A percentile compares a stretch with the other conserved stretches of the same genome.
phyloP scores from a whole-genome alignment of 2,329 filamentous ascomycete genomes.

The Xylaria sp. region DNA sequence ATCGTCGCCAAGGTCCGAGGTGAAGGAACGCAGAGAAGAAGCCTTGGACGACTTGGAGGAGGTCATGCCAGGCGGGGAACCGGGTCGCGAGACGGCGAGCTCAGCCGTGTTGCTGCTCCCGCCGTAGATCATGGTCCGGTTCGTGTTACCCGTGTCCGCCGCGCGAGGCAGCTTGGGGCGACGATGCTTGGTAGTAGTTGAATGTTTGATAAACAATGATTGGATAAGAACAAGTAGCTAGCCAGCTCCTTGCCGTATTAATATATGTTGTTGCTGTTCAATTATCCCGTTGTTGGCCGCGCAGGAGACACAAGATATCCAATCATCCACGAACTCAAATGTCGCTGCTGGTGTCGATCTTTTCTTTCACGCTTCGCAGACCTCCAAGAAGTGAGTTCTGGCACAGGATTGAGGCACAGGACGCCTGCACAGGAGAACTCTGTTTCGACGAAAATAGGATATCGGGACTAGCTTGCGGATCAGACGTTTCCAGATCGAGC shows the following conservation, averaged over 20 bases:
- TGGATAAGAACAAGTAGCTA: background rate
- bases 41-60: constrained; percentile 90
- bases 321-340: background rate
- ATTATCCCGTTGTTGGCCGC: background rate
- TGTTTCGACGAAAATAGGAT: constrained; percentile 24
- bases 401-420: background rate
- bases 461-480: constrained; percentile 16
- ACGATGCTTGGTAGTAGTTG: background rate
- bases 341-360: background rate
- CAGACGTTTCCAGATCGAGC: constrained; percentile 21
- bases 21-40: constrained; percentile 85
- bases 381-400: background rate
- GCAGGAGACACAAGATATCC: background rate
- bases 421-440: background rate
- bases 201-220: constrained; percentile 7
- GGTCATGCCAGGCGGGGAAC: constrained; percentile 82
- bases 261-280: constrained; percentile 14
- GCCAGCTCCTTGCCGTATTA: too few relatives aligned
- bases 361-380: background rate
- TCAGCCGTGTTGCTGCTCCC: constrained; percentile 52
- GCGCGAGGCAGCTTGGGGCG: constrained; percentile 16
- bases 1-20: constrained; percentile 76
- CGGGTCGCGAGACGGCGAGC: constrained; percentile 60
- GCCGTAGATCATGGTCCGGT: constrained; percentile 55
- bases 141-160: constrained; percentile 33